phyloP scores from a whole-genome alignment of 345 rosid genomes.

The Arabidopsis suecica region DNA sequence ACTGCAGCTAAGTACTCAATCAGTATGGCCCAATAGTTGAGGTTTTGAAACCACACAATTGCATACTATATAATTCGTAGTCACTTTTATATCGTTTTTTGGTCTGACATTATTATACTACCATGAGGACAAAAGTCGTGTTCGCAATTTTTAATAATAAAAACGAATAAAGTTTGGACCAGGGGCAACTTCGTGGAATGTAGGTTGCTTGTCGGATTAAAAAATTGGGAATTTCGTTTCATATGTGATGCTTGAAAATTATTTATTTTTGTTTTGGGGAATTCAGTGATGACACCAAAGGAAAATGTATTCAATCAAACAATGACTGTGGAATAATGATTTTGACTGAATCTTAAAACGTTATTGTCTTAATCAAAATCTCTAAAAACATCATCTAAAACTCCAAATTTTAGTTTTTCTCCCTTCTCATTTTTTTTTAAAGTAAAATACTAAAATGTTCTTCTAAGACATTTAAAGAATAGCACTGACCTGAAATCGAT shows the following conservation, averaged over 20 bases:
- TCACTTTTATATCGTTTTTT: constrained; percentile 26
- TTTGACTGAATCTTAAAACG: neutral
- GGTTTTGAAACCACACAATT: constrained; percentile 38
- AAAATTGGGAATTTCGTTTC: constrained; percentile 16
- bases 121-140: constrained; percentile 38
- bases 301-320: neutral
- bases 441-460: neutral
- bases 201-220: constrained; percentile 39
- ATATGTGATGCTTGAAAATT: constrained; percentile 11
- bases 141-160: neutral
- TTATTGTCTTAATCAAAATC: too few species aligned
- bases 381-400: too few species aligned
- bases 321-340: neutral
- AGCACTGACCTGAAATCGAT: neutral
- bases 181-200: constrained; percentile 38
- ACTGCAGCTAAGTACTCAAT: constrained; percentile 43
- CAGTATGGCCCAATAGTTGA: constrained; percentile 41
- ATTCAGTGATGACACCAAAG: neutral
- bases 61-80: constrained; percentile 15
- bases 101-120: constrained; percentile 31
- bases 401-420: too few species aligned
- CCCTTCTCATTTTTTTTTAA: too few species aligned
- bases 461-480: neutral
- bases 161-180: constrained; percentile 45
- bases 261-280: neutral